Evolutionary conservation across 371 early-diverging fungal species (phyloP), one percentile per base, ranked within the genome.

Genomic region (Rhizopus microsporus): DNA sequence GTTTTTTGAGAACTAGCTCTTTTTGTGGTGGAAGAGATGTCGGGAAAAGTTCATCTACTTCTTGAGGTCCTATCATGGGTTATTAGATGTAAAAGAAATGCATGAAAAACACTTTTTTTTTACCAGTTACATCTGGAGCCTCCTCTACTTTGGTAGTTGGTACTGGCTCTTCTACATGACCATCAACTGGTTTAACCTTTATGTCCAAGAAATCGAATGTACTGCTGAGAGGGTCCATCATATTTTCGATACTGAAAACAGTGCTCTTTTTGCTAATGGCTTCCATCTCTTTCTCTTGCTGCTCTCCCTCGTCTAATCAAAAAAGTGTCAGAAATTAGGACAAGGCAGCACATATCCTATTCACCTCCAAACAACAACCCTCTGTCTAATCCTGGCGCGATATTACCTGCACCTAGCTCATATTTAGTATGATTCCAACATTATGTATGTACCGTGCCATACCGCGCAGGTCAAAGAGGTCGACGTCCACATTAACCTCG

Each of bases 311-410:
- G 2, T 35, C 57, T 2, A 35, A 29, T 8, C 17, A 13, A 46
- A 15, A 7, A 3, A 31, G n/a, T 15, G 13, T 42, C 31, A 40
- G 16, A 30, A 6, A 3, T 42, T 40, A 30, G 31, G 6, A 3
- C n/a, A 15, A 8, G 31, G 30, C 31, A 43, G 7, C 44, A 12
- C 54, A 37, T 4, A 6, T 31, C 23, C 23, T 23, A 3, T 30
- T 40, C 71, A 73, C 74, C 77, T 51, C 72, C 79, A 63, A 85
- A 78, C 1, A 51, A 45, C 10, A 83, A 51, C 0, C 89, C 89
- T 34, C 88, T 80, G 15, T 77, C 79, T 33, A 91, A 83, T 7
- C 90, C 91, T 13, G 88, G 88, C 5, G 89, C 81, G 17, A 80
- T 67, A 2, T 80, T 66, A 17, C 30, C 49, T 30, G 30, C 32